phyloP scores from a whole-genome alignment of 1,284 basidiomycete genomes.

The Irpex sp. region DNA sequence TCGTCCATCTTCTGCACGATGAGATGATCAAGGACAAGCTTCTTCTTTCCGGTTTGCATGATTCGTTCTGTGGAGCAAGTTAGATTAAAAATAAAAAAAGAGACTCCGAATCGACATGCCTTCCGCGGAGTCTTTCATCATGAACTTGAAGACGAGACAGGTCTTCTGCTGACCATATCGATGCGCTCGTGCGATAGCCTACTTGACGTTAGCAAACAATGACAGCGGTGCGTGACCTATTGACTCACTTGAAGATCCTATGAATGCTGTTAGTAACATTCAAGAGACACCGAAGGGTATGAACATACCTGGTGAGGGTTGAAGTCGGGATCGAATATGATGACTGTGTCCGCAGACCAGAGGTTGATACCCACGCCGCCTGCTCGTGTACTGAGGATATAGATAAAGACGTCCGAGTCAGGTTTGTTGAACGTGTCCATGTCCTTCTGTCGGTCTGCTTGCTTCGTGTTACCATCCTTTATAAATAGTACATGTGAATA shows the following conservation, averaged over 20 bases:
- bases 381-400: constrained; percentile 89
- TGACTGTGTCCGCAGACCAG: constrained; percentile 84
- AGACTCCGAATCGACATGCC: constrained; percentile 36
- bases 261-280: constrained; percentile 2
- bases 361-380: constrained; percentile 96
- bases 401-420: constrained; percentile 85
- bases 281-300: constrained; percentile 13
- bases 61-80: constrained; percentile 62
- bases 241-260: constrained; percentile 65
- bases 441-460: constrained; percentile 81
- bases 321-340: constrained; percentile 91
- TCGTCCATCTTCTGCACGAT: constrained; percentile 92
- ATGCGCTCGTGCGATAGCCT: constrained; percentile 90
- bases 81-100: not conserved
- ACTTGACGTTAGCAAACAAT: constrained; percentile 3
- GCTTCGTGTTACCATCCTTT: constrained; percentile 88
- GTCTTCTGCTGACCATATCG: constrained; percentile 79
- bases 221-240: not conserved
- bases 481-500: not conserved
- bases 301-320: constrained; percentile 78
- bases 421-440: constrained; percentile 93
- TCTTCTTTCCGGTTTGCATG: constrained; percentile 84
- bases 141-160: constrained; percentile 86
- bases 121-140: constrained; percentile 87
- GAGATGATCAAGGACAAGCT: constrained; percentile 85